Conservation (phyloP, 257 asterid genomes). For the Solanum microdontum region DNA sequence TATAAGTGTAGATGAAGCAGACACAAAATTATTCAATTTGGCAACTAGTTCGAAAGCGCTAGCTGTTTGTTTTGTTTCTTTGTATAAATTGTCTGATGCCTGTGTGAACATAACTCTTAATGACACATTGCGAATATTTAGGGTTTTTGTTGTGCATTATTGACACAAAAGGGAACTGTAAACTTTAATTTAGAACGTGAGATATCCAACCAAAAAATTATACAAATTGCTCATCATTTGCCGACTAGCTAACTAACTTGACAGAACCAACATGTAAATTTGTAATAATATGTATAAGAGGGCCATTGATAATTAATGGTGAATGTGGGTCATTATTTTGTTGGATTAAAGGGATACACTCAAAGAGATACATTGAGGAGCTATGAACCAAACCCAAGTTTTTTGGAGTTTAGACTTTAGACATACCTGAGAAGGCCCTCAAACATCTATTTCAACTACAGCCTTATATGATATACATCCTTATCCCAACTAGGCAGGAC, state of each 20-base stretch:
- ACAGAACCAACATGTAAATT: neutral
- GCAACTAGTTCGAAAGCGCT: neutral
- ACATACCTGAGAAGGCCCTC: neutral
- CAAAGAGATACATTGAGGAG: neutral
- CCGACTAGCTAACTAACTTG: conserved; percentile 1
- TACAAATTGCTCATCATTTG: neutral
- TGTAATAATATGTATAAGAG: neutral
- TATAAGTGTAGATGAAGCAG: neutral
- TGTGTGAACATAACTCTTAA: neutral
- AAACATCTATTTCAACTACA: neutral
- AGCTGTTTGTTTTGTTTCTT: neutral
- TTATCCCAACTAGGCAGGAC: neutral
- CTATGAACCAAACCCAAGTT: neutral
- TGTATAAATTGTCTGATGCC: neutral
- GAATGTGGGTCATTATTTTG: neutral
- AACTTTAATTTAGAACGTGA: neutral
- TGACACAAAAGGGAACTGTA: neutral
- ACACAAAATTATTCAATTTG: neutral
- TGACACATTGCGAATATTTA: neutral
- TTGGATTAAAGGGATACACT: neutral
- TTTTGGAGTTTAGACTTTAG: neutral
- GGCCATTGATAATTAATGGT: neutral
- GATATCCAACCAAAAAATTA: neutral
- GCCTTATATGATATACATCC: neutral
- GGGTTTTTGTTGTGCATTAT: conserved; percentile 1